Evolutionary conservation across 75 land plant species (phyloP).

Genomic region (Picea sitchensis): DNA sequence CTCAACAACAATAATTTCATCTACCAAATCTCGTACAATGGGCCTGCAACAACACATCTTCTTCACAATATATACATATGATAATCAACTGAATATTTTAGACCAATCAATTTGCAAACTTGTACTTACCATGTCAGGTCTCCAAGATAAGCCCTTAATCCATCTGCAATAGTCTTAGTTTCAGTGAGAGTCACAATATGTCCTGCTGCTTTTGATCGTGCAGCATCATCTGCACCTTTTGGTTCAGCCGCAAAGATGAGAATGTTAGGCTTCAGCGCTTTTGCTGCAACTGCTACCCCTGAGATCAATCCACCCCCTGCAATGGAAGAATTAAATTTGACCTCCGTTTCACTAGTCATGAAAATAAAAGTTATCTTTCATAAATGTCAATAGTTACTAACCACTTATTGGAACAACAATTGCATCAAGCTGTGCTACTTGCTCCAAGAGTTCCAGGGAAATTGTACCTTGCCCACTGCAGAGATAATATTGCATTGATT

Average conservation of each 20-base stretch:
- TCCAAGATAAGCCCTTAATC: slow-evolving; percentile 82
- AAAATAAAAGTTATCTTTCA: background rate
- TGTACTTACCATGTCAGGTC: slow-evolving; percentile 71
- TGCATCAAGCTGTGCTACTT: slow-evolving; percentile 71
- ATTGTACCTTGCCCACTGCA: slow-evolving; percentile 94
- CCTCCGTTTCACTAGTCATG: background rate
- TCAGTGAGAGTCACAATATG: slow-evolving; percentile 44
- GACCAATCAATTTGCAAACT: background rate
- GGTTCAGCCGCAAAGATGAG: slow-evolving; percentile 87
- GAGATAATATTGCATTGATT: background rate
- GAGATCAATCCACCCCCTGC: slow-evolving; percentile 94
- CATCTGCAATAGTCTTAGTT: slow-evolving; percentile 86
- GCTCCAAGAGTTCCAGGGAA: slow-evolving; percentile 75
- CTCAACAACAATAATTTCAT: slow-evolving; percentile 67
- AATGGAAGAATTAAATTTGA: slow-evolving; percentile 6
- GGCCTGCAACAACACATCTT: slow-evolving; percentile 52
- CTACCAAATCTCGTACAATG: slow-evolving; percentile 76
- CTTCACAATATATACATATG: slow-evolving; percentile 6
- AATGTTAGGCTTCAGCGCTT: slow-evolving; percentile 80
- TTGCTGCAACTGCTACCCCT: slow-evolving; percentile 87
- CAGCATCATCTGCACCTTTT: slow-evolving; percentile 92
- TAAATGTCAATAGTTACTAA: slow-evolving; percentile 25
- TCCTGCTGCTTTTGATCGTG: slow-evolving; percentile 68
- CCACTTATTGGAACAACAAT: slow-evolving; percentile 92
- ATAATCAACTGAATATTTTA: slow-evolving; percentile 1